These are phyloP conservation scores for Clarireedia hainanense DNA, from an alignment of 2,329 filamentous ascomycete genomes.

Conservation along the genomic window DNA sequence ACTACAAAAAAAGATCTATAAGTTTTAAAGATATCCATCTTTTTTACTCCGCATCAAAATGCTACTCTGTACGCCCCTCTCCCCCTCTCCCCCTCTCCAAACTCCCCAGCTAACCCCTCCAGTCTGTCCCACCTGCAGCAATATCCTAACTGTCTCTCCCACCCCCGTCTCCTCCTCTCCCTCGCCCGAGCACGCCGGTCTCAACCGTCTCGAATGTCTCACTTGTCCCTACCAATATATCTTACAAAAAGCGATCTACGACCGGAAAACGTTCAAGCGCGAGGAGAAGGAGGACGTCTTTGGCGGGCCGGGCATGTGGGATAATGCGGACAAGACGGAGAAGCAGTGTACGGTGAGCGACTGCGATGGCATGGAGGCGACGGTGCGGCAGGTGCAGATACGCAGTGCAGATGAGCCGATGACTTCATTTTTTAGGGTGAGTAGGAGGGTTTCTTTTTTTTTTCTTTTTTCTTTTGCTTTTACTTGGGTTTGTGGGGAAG, in stretches of 20 bases:
- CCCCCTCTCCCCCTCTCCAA: no score
- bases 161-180: conserved; percentile 9
- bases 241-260: conserved; percentile 69
- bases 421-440: conserved; percentile 88
- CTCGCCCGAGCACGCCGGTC: conserved; percentile 18
- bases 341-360: conserved; percentile 75
- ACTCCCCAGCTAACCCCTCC: not conserved
- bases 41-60: not conserved
- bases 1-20: no score
- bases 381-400: conserved; percentile 96
- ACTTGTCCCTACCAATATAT: conserved; percentile 90
- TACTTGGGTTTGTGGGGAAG: not conserved
- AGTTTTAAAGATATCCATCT: not conserved
- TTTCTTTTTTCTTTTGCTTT: not conserved
- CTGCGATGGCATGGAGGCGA: conserved; percentile 78
- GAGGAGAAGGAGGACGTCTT: conserved; percentile 88
- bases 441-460: conserved; percentile 12
- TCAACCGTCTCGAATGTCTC: conserved; percentile 87
- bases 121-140: conserved; percentile 81
- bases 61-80: conserved; percentile 4
- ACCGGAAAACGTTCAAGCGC: conserved; percentile 70
- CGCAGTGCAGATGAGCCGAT: conserved; percentile 97
- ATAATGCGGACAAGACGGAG: conserved; percentile 77
- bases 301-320: conserved; percentile 81
- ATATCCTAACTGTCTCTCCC: conserved; percentile 66